Evolutionary conservation across 2,329 filamentous ascomycete species (phyloP).

Genomic region (Dactylonectria estremocensis): DNA sequence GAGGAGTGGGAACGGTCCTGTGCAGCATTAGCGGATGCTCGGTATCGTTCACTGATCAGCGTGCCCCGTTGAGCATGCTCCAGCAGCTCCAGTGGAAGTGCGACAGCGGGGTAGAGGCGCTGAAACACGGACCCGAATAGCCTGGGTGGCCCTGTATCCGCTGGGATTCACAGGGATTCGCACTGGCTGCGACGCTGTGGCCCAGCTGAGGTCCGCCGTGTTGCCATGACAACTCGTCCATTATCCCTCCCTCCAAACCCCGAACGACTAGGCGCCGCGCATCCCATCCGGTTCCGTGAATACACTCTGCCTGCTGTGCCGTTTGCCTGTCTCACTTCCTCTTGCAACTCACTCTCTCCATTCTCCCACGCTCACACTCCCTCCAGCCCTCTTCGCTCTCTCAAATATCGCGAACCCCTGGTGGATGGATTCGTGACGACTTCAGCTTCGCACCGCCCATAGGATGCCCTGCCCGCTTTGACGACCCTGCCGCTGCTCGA

Average conservation of each 20-base stretch:
- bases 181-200: not conserved
- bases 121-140: conserved; percentile 44
- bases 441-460: conserved; percentile 39
- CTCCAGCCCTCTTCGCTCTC: conserved; percentile 30
- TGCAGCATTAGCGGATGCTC: too few relatives aligned
- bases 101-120: conserved; percentile 46
- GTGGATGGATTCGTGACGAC: conserved; percentile 39
- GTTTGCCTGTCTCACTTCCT: conserved; percentile 46
- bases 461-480: conserved; percentile 44
- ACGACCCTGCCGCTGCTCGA: conserved; percentile 45
- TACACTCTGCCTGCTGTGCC: conserved; percentile 31
- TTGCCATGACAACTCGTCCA: conserved; percentile 45
- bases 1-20: conserved; percentile 19
- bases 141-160: conserved; percentile 38
- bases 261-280: conserved; percentile 14
- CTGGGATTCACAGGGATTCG: conserved; percentile 3
- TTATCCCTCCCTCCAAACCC: conserved; percentile 19
- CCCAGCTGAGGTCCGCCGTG: conserved; percentile 14
- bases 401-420: conserved; percentile 18
- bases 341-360: conserved; percentile 22
- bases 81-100: conserved; percentile 25
- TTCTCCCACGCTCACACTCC: not conserved
- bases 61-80: conserved; percentile 41
- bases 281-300: conserved; percentile 40
- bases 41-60: conserved; percentile 16